Evolutionary conservation across 768 basidiomycete genomes (phyloP).

Genomic region (Auricularia sp.): DNA sequence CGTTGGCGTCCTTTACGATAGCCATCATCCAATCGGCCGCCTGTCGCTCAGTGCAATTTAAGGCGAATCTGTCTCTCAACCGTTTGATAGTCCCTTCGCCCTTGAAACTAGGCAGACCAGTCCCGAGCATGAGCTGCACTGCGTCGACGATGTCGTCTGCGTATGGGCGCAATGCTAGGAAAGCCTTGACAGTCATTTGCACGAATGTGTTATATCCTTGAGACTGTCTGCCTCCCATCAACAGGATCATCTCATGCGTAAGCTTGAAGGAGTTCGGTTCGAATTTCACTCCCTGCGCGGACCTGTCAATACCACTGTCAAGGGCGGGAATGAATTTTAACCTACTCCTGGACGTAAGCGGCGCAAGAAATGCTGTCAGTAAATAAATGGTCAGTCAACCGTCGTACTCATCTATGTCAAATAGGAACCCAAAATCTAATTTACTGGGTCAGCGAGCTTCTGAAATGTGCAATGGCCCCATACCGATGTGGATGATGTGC

Average conservation of each 20-base stretch:
- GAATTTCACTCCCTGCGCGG: conserved; percentile 85
- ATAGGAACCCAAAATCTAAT: conserved; percentile 90
- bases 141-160: conserved; percentile 84
- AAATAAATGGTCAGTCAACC: conserved; percentile 3
- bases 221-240: conserved; percentile 93
- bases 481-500: conserved; percentile 93
- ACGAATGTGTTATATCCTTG: conserved; percentile 93
- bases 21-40: conserved; percentile 93
- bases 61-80: conserved; percentile 76
- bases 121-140: conserved; percentile 88
- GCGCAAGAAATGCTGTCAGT: conserved; percentile 17
- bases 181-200: conserved; percentile 89
- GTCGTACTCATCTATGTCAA: conserved; percentile 91
- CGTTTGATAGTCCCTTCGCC: conserved; percentile 87
- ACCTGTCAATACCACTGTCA: no score
- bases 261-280: conserved; percentile 98
- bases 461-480: conserved; percentile 14
- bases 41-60: conserved; percentile 73
- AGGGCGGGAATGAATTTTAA: neutral
- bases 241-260: conserved; percentile 94
- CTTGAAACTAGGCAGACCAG: conserved; percentile 93
- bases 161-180: conserved; percentile 92
- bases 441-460: conserved; percentile 11
- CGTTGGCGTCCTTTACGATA: conserved; percentile 84
- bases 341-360: conserved; percentile 61